Conservation (phyloP, 2,329 filamentous ascomycete genomes). For the Incumbomyces delicatus region DNA sequence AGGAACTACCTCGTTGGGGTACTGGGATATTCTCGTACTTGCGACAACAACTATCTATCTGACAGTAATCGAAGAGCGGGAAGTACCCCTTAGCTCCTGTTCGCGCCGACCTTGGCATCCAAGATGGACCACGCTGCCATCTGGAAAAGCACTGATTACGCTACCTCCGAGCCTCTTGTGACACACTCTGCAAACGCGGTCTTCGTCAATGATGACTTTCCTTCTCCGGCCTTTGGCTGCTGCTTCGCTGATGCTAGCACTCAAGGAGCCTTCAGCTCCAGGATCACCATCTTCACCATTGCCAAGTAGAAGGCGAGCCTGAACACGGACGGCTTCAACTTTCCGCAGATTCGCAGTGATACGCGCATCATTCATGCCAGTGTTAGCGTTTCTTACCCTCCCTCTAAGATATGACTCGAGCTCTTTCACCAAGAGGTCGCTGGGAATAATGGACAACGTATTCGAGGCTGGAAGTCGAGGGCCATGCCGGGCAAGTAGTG, state of each 20-base stretch:
- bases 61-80: background rate
- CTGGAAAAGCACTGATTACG: conserved; percentile 80
- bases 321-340: conserved; percentile 67
- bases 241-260: conserved; percentile 21
- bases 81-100: conserved; percentile 13
- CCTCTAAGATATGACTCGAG: conserved; percentile 87
- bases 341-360: conserved; percentile 68
- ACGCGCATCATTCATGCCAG: conserved; percentile 66
- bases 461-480: conserved; percentile 80
- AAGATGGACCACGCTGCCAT: conserved; percentile 66
- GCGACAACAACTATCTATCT: background rate
- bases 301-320: conserved; percentile 64
- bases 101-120: conserved; percentile 53
- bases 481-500: conserved; percentile 83
- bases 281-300: conserved; percentile 36
- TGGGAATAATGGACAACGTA: conserved; percentile 76
- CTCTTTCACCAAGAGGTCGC: conserved; percentile 64
- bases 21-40: too few species aligned
- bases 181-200: conserved; percentile 82
- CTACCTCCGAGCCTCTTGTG: conserved; percentile 86
- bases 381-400: conserved; percentile 77
- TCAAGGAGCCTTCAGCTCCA: background rate
- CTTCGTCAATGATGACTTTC: conserved; percentile 74
- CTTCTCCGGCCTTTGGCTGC: conserved; percentile 45
- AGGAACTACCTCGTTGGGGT: too few species aligned